Evolutionary conservation across 2,329 filamentous ascomycete genomes (phyloP).

Genomic region (Diaporthe caulivora): DNA sequence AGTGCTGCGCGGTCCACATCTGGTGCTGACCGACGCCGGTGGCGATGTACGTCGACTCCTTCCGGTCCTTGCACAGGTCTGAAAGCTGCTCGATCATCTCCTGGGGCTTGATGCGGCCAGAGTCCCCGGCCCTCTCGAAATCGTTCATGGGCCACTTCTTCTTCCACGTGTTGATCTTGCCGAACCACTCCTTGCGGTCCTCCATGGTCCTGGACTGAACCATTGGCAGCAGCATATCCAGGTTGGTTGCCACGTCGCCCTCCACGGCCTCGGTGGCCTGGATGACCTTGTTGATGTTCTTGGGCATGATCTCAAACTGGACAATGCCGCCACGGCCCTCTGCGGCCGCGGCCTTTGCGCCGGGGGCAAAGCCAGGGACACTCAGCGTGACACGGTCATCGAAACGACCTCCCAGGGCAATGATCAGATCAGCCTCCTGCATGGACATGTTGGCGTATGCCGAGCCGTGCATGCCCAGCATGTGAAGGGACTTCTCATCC

Average conservation of each 20-base stretch:
- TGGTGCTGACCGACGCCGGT: constrained; percentile 98
- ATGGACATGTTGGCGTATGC: constrained; percentile 99
- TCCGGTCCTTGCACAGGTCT: constrained; percentile 82
- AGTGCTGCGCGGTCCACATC: constrained; percentile 99
- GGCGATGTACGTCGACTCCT: constrained; percentile 87
- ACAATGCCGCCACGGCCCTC: constrained; percentile 94
- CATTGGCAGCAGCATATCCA: constrained; percentile 79
- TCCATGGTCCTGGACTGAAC: constrained; percentile 72
- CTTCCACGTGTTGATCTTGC: constrained; percentile 92
- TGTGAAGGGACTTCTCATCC: constrained; percentile 93
- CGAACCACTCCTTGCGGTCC: constrained; percentile 87
- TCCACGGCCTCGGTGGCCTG: constrained; percentile 96
- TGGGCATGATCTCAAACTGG: constrained; percentile 98
- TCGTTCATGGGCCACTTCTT: constrained; percentile 84
- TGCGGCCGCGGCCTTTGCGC: constrained; percentile 84
- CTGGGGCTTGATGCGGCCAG: constrained; percentile 93
- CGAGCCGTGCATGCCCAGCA: constrained; percentile 98
- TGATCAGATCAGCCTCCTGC: constrained; percentile 95
- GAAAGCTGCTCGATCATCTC: constrained; percentile 91
- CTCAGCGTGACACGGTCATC: constrained; percentile 93
- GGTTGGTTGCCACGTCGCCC: constrained; percentile 87
- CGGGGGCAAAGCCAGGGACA: constrained; percentile 88
- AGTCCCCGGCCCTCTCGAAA: constrained; percentile 82
- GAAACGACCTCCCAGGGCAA: constrained; percentile 93
- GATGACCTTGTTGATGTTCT: constrained; percentile 99